Evolutionary conservation across 306 rosid species (phyloP), one percentile per base, ranked within the genome.

Genomic region (Ormosia semicastrata): DNA sequence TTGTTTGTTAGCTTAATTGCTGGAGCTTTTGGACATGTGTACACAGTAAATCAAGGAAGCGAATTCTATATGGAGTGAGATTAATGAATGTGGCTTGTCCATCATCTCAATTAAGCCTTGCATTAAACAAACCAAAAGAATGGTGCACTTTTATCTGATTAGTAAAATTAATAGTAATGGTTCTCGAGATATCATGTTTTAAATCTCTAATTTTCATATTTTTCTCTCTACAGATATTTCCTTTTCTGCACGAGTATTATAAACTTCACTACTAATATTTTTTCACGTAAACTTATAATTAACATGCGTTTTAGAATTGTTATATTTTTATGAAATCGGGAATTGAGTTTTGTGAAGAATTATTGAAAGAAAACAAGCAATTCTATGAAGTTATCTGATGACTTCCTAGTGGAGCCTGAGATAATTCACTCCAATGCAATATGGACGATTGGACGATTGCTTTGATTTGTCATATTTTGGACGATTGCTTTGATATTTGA

Each of bases 1-100:
- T 67, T 33, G 7, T 34, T 58, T 82, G 80, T 81, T 65, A 8
- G 63, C 81, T 43, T 34, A 44, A 56, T 66, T 56, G 30, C 34
- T 59, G 65, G 65, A 68, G 36, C 52, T 73, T 59, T 76, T 52
- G 60, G 57, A 15, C 8, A 4, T 50, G 43, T 69, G 60, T 68
- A 43, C 34, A 7, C 56, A 36, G 59, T 76, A 32, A 76, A 82
- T 43, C 6, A 47, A 36, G 62, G 24, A 52, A 24, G n/a, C 9
- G 3, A 30, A 9, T 78, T 66, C 30, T 62, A 32, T 41, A 15
- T 41, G 14, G 58, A 71, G 43, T n/a, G 41, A 40, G 85, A 44
- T 63, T 17, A 44, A 49, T 59, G 1, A 29, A 72, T 49, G 43
- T 62, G 37, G 66, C 37, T 62, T 50, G 30, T 62, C 73, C 46